Evolutionary conservation across 371 early-diverging fungal species (phyloP), one percentile per base, ranked within the genome.

Genomic region (Rhizopus stolonifer): DNA sequence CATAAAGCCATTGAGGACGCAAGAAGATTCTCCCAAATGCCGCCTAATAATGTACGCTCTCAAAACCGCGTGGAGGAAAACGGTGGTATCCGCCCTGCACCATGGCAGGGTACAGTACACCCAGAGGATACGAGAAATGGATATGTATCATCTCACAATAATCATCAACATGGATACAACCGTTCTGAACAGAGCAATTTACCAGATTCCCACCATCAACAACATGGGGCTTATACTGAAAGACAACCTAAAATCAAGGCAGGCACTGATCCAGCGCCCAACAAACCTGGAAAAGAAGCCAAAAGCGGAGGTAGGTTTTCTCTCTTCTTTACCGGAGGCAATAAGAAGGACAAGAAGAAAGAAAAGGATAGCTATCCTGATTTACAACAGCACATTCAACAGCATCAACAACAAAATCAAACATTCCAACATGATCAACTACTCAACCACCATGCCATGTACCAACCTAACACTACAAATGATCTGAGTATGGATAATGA

Each of bases 1-100:
- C 70, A 70, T 24, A 62, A 65, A 45, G 61, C 49, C 4, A 61
- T 63, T 47, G 60, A 63, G 13, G 74, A 70, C 15, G 66, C 60
- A 4, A 46, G 66, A 48, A 55, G 55, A 44, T 62, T 57, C 10
- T 54, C 65, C 9, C 67, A 70, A 25, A 67, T 65, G 45, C 52
- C 61, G 4, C 54, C 61, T 42, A 36, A 26, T 21, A 38, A 38
- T 13, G 15, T 23, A 15, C 23, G 25, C 34, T 19, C 7, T 13
- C 50, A 24, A 32, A 23, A 21, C 19, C 25, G 43, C 26, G n/a
- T 14, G 25, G 31, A 43, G 2, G 49, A 49, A 17, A 50, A 44
- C 5, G 49, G 54, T 1, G 62, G 57, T 23, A 59, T 59, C 38
- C 59, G 65, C 17, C 60, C 65, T 17, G 60, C 65, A 21, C 65